Base-by-base conservation (phyloP, 2,329 filamentous ascomycete genomes). In the Grosmannia serpens region DNA sequence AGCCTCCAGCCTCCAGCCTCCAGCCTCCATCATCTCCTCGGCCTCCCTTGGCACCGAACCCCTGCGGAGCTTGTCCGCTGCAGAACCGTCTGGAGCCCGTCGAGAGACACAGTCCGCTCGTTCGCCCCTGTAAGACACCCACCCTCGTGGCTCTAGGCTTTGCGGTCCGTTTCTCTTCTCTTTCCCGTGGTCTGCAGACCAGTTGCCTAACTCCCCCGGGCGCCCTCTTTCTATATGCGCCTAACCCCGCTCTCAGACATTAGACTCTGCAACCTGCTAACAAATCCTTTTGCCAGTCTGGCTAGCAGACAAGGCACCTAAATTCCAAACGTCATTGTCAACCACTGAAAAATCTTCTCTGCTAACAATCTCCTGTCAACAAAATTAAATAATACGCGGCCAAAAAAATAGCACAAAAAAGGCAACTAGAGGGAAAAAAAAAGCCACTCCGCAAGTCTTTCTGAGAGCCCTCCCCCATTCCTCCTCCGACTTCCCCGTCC, bases 291-390 rank as follows among this genome's bases (percentile, higher is more conserved):
- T 55, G 55, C 56, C 58, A 59, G 56, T 56, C 55, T 56, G 17
- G n/a, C 29, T 20, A 22, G 29, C 47, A 22, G 26, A 52, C 46
- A 46, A 47, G 11, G 29, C 55, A 49, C 57, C 58, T 44, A 62
- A 53, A 53, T 22, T 47, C 41, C 57, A 53, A 63, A 62, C 62
- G 62, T 63, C 60, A 62, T 63, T 63, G 60, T 56, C 61, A 62
- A 58, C 57, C 51, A 41, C 57, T 51, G 53, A 49, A 61, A 61
- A 63, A 56, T 62, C 58, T 60, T 58, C 57, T 50, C 53, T 38
- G 47, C 13, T 44, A 15, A 17, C 35, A 54, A 35, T 54, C 35
- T 54, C 58, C 56, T 57, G 50, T 49, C 59, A 55, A 57, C 59
- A 56, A 60, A 60, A 57, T 46, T 27, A 35, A 56, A 35, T 24